These are phyloP conservation scores for Alternaria triticimaculans DNA, from an alignment of 2,329 filamentous ascomycete genomes.

Conservation along the genomic window DNA sequence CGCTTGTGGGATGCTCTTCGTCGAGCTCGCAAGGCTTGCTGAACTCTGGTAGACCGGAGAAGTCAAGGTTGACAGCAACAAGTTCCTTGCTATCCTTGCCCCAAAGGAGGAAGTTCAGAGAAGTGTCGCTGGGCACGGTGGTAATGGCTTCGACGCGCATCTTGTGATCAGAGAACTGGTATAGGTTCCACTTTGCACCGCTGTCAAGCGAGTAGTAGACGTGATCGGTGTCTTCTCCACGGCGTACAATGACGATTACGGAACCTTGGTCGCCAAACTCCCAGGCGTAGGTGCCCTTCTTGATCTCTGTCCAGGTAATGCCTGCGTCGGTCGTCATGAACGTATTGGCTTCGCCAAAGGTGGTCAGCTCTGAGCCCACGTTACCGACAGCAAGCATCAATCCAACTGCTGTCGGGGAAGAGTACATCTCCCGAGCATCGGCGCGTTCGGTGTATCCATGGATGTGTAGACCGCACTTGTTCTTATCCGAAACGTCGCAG, in stretches of 20 bases:
- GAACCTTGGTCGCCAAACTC: conserved; percentile 96
- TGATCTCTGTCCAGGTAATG: conserved; percentile 82
- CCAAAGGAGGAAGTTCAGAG: conserved; percentile 92
- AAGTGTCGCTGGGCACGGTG: conserved; percentile 86
- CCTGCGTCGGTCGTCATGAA: conserved; percentile 94
- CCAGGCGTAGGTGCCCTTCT: conserved; percentile 90
- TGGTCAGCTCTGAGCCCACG: conserved; percentile 74
- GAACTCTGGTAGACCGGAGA: conserved; percentile 71
- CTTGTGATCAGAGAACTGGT: conserved; percentile 72
- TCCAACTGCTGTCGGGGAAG: conserved; percentile 85
- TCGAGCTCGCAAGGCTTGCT: conserved; percentile 74
- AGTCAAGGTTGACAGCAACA: conserved; percentile 85
- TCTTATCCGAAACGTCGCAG: conserved; percentile 66
- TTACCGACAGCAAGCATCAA: conserved; percentile 92
- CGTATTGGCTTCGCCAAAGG: conserved; percentile 77
- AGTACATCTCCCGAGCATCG: conserved; percentile 84
- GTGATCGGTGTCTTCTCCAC: conserved; percentile 69
- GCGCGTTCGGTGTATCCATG: conserved; percentile 93
- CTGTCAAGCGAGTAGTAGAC: conserved; percentile 82
- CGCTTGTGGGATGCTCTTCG: conserved; percentile 64
- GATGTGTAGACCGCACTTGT: conserved; percentile 84
- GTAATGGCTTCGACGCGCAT: conserved; percentile 81
- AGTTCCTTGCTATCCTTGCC: conserved; percentile 65
- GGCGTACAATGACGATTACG: conserved; percentile 84
- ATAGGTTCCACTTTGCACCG: conserved; percentile 78